phyloP scores from a whole-genome alignment of 2,329 filamentous ascomycete species.

The Phaeosphaeriaceae sp. region DNA sequence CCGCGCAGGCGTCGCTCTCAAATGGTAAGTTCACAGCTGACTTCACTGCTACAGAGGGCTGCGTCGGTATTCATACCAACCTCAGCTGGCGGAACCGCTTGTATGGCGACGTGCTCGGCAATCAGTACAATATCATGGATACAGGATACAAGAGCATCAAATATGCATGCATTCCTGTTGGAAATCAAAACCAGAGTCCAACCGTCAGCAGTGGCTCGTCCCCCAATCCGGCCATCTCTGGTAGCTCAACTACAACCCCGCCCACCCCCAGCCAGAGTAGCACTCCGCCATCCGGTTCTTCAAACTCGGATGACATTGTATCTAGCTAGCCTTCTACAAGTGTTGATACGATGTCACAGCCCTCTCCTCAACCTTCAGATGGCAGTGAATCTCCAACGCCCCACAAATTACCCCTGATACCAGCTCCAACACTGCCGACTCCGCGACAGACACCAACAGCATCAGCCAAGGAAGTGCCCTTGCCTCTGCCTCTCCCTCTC shows the following conservation, averaged over 20 bases:
- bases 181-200: neutral
- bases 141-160: slow-evolving; percentile 1
- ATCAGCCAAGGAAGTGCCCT: too few relatives aligned
- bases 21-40: neutral
- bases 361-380: neutral
- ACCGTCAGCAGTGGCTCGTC: neutral
- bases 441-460: neutral
- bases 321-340: neutral
- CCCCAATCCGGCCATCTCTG: neutral
- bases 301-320: neutral
- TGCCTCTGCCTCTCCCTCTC: too few relatives aligned
- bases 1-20: neutral
- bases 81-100: slow-evolving; percentile 1
- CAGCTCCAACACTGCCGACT: neutral
- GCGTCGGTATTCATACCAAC: neutral
- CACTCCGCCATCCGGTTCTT: neutral
- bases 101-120: neutral
- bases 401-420: neutral
- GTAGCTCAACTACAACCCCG: neutral
- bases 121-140: neutral
- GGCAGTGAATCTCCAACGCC: neutral
- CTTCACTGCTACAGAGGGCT: neutral
- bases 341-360: neutral
- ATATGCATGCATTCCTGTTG: neutral
- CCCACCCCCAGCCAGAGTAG: neutral